These are phyloP conservation scores for Pseudopithomyces chartarum DNA, from an alignment of 2,329 filamentous ascomycete species.

Conservation along the genomic window DNA sequence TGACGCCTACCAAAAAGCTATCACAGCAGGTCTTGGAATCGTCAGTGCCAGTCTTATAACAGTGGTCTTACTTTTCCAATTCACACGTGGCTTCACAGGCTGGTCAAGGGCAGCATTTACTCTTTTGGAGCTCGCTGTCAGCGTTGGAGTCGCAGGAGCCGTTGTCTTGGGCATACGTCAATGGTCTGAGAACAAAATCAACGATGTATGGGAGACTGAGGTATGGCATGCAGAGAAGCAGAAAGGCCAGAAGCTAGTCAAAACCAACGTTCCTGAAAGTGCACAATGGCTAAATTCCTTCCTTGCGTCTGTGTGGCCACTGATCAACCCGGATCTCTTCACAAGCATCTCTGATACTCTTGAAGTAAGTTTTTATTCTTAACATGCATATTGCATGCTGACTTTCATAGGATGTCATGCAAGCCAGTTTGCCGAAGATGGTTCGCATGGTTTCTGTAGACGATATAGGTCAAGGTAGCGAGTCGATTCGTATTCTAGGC, in stretches of 20 bases:
- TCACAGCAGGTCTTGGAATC: constrained; percentile 41
- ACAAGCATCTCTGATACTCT: constrained; percentile 70
- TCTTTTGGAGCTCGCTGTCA: constrained; percentile 31
- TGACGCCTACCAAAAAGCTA: constrained; percentile 49
- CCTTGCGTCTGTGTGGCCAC: constrained; percentile 70
- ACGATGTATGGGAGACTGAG: constrained; percentile 69
- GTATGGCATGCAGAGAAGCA: constrained; percentile 69
- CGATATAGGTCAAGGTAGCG: constrained; percentile 76
- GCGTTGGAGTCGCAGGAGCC: constrained; percentile 35
- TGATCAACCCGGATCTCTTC: constrained; percentile 78
- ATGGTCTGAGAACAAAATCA: constrained; percentile 67
- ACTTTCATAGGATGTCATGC: constrained; percentile 68
- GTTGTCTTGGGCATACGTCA: constrained; percentile 56
- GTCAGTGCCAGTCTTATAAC: constrained; percentile 36
- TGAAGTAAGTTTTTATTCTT: constrained; percentile 49
- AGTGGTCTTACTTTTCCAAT: constrained; percentile 40
- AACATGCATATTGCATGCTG: constrained; percentile 10
- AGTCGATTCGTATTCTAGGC: constrained; percentile 71
- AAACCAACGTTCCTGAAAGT: constrained; percentile 63
- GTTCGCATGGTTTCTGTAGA: constrained; percentile 77
- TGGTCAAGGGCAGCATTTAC: constrained; percentile 38
- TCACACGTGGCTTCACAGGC: constrained; percentile 35
- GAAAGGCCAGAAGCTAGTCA: constrained; percentile 54
- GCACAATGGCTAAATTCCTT: constrained; percentile 74
- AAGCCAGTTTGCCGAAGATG: constrained; percentile 71